Conservation (phyloP, 2,329 filamentous ascomycete genomes). For the Xylogone sp. region DNA sequence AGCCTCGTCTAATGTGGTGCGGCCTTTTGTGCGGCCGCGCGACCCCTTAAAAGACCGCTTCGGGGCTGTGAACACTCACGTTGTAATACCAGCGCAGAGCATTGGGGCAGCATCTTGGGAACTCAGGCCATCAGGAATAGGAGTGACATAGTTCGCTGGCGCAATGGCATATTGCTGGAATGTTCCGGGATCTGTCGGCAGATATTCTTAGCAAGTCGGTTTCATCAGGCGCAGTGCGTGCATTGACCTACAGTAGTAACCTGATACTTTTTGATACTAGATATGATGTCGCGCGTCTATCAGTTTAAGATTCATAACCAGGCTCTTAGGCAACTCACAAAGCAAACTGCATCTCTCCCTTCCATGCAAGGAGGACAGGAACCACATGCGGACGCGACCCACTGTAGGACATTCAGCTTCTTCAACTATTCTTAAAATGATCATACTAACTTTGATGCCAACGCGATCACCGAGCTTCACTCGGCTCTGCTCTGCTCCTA, state of each 20-base stretch:
- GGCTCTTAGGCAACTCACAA: conserved; percentile 42
- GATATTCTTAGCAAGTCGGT: background rate
- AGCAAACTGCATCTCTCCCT: conserved; percentile 61
- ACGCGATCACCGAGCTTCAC: conserved; percentile 66
- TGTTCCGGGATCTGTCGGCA: conserved; percentile 50
- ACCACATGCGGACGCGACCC: conserved; percentile 50
- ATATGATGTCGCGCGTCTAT: conserved; percentile 1
- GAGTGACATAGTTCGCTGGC: conserved; percentile 65
- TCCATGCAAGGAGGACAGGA: conserved; percentile 49
- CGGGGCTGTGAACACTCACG: conserved; percentile 25
- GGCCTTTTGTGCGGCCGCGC: conserved; percentile 16
- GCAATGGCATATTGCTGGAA: conserved; percentile 67
- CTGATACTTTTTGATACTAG: conserved; percentile 52
- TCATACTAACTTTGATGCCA: conserved; percentile 55
- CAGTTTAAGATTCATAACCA: conserved; percentile 4
- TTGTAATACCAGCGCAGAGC: conserved; percentile 64
- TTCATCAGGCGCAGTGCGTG: background rate
- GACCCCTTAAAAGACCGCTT: conserved; percentile 5
- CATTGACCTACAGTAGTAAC: conserved; percentile 52
- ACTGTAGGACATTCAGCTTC: conserved; percentile 34
- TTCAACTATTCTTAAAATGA: background rate
- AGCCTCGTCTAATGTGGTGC: conserved; percentile 21
- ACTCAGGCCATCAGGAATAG: conserved; percentile 58
- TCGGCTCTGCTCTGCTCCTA: conserved; percentile 49
- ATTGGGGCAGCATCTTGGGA: conserved; percentile 62